Evolutionary conservation across 768 basidiomycete genomes (phyloP).

Genomic region (Tylopilus subfusipes): DNA sequence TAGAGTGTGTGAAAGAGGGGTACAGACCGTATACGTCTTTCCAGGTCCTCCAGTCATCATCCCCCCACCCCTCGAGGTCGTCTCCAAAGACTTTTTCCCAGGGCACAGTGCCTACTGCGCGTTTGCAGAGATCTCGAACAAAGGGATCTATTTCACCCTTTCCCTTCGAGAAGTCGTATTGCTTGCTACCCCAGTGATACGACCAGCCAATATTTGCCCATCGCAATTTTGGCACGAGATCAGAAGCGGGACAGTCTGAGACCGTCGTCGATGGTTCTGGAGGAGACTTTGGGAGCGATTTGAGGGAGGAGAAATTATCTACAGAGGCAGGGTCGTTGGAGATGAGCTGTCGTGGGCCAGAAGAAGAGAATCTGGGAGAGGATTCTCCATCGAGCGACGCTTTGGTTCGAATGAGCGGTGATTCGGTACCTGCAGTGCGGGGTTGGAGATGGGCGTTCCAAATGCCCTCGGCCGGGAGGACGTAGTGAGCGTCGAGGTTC

Average conservation of each 20-base stretch:
- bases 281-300: constrained; percentile 54
- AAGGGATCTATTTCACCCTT: constrained; percentile 58
- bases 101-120: constrained; percentile 57
- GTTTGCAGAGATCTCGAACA: constrained; percentile 56
- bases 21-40: constrained; percentile 68
- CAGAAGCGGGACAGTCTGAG: constrained; percentile 44
- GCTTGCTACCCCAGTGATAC: constrained; percentile 96
- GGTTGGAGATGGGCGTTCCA: constrained; percentile 60
- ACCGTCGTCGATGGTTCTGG: constrained; percentile 63
- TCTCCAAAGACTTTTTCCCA: constrained; percentile 65
- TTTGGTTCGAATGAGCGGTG: constrained; percentile 39
- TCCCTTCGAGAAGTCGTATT: constrained; percentile 82
- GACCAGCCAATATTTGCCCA: constrained; percentile 97
- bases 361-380: constrained; percentile 8
- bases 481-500: constrained; percentile 85
- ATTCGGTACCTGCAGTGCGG: constrained; percentile 35
- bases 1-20: constrained; percentile 3
- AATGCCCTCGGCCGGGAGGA: constrained; percentile 67
- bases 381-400: constrained; percentile 20
- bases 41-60: constrained; percentile 72
- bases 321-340: constrained; percentile 67
- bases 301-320: constrained; percentile 51
- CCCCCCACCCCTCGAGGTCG: constrained; percentile 47
- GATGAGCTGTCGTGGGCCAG: constrained; percentile 64
- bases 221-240: constrained; percentile 72